Evolutionary conservation across 2,329 filamentous ascomycete species (phyloP).

Genomic region (Laburnicola sp.): DNA sequence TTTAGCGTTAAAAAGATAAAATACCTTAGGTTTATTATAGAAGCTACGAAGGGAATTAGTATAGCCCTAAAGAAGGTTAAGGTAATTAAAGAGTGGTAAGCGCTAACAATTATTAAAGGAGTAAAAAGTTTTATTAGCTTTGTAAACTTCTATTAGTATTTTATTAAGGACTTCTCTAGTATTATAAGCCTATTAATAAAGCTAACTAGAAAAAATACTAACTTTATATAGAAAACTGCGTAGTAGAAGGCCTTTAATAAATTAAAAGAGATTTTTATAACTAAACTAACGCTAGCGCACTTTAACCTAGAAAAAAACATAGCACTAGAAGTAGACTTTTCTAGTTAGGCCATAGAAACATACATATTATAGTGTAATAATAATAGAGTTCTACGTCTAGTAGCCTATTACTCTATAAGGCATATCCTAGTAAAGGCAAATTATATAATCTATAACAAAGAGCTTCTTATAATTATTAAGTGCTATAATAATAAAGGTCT

Average conservation of each 20-base stretch:
- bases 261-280: constrained; percentile 9
- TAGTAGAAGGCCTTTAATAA: constrained; percentile 4
- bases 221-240: neutral
- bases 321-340: neutral
- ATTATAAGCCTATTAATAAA: constrained; percentile 1
- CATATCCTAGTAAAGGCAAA: constrained; percentile 1
- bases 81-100: constrained; percentile 2
- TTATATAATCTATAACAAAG: neutral
- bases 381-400: neutral
- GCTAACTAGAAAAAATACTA: constrained; percentile 1
- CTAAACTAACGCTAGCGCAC: constrained; percentile 2
- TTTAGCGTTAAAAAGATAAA: constrained; percentile 5
- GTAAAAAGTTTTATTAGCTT: constrained; percentile 11
- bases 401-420: neutral
- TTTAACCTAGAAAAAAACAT: constrained; percentile 9
- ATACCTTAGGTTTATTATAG: constrained; percentile 15
- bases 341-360: neutral
- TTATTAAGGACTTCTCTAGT: constrained; percentile 7
- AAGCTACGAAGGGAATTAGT: neutral
- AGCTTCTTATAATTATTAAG: too few species aligned
- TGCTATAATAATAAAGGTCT: too few species aligned
- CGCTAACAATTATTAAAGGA: neutral
- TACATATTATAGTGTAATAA: neutral
- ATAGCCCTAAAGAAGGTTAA: too few species aligned
- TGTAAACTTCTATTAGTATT: constrained; percentile 8